Evolutionary conservation across 106 monocot species (phyloP).

Genomic region (Apostasia ramifera): DNA sequence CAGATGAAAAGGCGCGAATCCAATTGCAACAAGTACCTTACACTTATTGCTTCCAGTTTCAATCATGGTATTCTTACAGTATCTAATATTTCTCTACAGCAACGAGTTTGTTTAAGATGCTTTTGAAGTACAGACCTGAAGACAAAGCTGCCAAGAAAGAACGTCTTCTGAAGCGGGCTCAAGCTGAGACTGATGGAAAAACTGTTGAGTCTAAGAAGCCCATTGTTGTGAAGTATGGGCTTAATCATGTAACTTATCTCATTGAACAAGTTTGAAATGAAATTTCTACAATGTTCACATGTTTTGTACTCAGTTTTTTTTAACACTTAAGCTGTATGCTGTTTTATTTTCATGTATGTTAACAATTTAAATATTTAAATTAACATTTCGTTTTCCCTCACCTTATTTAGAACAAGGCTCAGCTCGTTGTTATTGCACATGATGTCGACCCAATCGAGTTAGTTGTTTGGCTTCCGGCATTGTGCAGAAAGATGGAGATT

Average conservation of each 20-base stretch:
- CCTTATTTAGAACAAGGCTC: constrained; percentile 51
- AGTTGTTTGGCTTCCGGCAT: constrained; percentile 63
- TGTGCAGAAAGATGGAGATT: constrained; percentile 76
- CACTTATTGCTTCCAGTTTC: too few species aligned
- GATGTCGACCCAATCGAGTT: constrained; percentile 73
- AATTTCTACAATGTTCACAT: too few species aligned
- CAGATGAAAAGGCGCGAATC: too few species aligned
- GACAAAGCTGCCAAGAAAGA: constrained; percentile 80
- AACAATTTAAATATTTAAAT: background rate
- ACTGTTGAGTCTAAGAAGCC: constrained; percentile 72
- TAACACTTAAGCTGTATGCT: background rate
- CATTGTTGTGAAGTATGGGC: constrained; percentile 73
- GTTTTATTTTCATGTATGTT: background rate
- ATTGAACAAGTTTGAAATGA: constrained; percentile 53
- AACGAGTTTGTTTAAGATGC: constrained; percentile 70
- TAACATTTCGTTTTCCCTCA: background rate
- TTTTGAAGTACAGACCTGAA: constrained; percentile 78
- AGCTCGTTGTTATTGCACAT: constrained; percentile 68
- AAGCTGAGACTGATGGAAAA: constrained; percentile 65
- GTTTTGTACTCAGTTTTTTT: too few species aligned
- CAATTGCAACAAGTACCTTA: too few species aligned
- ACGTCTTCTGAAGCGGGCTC: constrained; percentile 61
- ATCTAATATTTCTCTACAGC: constrained; percentile 23
- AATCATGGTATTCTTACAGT: too few species aligned
- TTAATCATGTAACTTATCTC: constrained; percentile 74